Conservation (phyloP, 116 monocot genomes). For the Thalassia testudinum region DNA sequence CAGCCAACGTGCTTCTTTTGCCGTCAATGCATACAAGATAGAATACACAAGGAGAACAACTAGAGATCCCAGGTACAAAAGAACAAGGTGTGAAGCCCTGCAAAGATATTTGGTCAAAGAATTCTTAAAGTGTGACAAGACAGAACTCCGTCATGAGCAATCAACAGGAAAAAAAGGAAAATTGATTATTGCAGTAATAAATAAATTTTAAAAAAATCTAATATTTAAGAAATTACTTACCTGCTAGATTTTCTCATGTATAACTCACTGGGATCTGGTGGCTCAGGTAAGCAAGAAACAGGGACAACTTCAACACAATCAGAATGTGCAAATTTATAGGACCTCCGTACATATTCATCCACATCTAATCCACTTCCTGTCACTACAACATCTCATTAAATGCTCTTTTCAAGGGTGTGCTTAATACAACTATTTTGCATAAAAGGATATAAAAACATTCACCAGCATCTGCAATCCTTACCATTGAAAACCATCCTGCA, state of each 20-base stretch:
- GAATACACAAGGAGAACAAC: constrained; percentile 74
- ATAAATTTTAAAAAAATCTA: too few relatives aligned
- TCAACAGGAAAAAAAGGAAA: too few relatives aligned
- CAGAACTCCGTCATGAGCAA: too few relatives aligned
- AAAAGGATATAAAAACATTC: too few relatives aligned
- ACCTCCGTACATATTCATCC: constrained; percentile 90
- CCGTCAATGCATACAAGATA: constrained; percentile 81
- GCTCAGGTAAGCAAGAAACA: constrained; percentile 71
- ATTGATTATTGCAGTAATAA: too few relatives aligned
- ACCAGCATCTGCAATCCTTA: constrained; percentile 12
- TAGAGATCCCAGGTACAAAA: constrained; percentile 78
- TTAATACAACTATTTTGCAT: too few relatives aligned
- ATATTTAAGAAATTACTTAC: constrained; percentile 13
- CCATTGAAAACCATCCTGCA: constrained; percentile 96
- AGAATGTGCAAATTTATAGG: constrained; percentile 94
- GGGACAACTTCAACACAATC: constrained; percentile 99
- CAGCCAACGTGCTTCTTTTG: constrained; percentile 86
- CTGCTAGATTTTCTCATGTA: constrained; percentile 66
- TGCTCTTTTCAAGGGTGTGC: neutral
- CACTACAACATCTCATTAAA: constrained; percentile 2
- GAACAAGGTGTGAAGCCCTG: constrained; percentile 64
- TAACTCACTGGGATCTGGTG: constrained; percentile 81
- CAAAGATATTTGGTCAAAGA: neutral
- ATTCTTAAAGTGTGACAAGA: too few relatives aligned
- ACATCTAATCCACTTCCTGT: constrained; percentile 91